Evolutionary conservation across 371 early-diverging fungal genomes (phyloP).

Genomic region (Mortierella sp.): DNA sequence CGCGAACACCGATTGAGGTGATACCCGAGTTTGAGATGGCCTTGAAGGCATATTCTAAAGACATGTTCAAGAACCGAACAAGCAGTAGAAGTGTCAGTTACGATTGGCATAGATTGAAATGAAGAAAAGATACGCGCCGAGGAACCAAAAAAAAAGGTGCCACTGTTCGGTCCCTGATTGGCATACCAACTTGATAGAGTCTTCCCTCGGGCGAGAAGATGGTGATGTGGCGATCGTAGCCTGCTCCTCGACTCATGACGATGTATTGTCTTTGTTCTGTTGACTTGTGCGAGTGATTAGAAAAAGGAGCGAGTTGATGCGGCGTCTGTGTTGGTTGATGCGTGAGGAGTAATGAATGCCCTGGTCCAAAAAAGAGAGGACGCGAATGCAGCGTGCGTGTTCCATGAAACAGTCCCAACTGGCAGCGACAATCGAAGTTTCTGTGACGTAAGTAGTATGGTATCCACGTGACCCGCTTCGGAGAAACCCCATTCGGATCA

Average conservation of each 20-base stretch:
- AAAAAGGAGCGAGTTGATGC: neutral
- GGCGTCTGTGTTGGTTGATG: no score
- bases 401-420: no score
- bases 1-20: conserved; percentile 96
- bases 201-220: conserved; percentile 99
- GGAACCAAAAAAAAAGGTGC: no score
- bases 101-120: no score
- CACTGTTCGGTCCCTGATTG: neutral
- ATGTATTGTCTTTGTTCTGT: conserved; percentile 5
- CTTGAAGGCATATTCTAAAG: conserved; percentile 98
- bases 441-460: no score
- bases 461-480: no score
- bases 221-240: conserved; percentile 98
- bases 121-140: no score
- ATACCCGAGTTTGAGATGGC: conserved; percentile 96
- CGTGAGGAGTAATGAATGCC: no score
- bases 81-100: no score
- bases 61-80: neutral
- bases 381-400: conserved; percentile 1
- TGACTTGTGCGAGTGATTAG: neutral
- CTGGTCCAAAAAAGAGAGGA: neutral
- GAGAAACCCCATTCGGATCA: no score
- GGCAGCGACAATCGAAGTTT: no score
- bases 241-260: conserved; percentile 69
- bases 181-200: conserved; percentile 99